Percentiles rank a stretch among this genome's conserved stretches.
Evolutionary conservation across 2,329 filamentous ascomycete species (phyloP).

Genomic region (Coleophoma cylindrospora): DNA sequence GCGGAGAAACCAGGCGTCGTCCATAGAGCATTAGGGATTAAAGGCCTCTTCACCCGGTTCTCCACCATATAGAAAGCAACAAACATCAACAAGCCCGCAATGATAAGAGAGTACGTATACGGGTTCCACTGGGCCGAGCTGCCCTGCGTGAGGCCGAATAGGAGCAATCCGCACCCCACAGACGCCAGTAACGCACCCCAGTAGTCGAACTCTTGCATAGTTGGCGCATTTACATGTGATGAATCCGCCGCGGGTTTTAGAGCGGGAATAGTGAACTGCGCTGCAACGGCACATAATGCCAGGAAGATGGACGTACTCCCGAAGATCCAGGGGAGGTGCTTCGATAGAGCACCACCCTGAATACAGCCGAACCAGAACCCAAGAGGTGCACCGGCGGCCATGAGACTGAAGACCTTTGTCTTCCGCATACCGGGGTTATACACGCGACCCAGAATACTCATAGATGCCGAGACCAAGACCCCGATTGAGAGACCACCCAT

Average conservation of each 20-base stretch:
- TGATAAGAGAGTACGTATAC: not conserved
- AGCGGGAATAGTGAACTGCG: not conserved
- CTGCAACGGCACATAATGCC: not conserved
- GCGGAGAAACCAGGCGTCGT: not conserved
- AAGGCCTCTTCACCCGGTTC: not conserved
- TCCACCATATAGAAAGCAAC: not conserved
- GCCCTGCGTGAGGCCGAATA: not conserved
- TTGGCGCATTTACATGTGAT: not conserved
- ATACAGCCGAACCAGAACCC: not conserved
- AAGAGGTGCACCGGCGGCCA: not conserved
- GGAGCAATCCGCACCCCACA: not conserved
- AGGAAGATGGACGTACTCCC: not conserved
- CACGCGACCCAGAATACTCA: not conserved
- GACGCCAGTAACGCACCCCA: not conserved
- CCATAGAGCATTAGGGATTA: not conserved
- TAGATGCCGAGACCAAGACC: not conserved
- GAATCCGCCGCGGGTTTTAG: not conserved
- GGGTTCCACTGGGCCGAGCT: not conserved
- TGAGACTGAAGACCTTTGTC: not conserved
- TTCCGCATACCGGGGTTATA: not conserved
- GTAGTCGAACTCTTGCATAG: not conserved
- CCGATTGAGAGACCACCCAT: not conserved
- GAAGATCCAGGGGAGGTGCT: not conserved
- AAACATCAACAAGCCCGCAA: not conserved
- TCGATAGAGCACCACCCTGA: not conserved